Base-by-base conservation (phyloP, 176 grass and related monocot genomes). In the Elaeis guineensis region DNA sequence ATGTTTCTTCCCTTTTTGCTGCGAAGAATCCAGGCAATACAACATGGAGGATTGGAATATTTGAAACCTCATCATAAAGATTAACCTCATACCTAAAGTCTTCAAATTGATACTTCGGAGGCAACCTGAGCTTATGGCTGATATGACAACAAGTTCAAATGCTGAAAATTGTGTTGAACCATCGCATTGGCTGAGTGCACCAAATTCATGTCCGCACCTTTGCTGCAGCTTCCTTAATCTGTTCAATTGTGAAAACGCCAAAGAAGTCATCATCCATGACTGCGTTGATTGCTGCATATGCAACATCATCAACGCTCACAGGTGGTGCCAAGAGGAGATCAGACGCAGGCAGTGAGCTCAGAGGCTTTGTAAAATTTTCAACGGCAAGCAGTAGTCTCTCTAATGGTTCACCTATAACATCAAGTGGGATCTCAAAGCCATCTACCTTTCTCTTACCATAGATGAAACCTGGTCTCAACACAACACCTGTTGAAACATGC, bases 231-330 rank as follows among this genome's bases (percentile, higher is more conserved):
- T 85, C 87, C 77, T 85, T 97, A 50, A 90, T 98, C 67, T 97
- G 83, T 69, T 90, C 92, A 16, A 98, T 91, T 2, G 83, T 87
- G 63, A 97, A 88, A 52, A 91, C 75, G 2, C 87, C 92, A 22
- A 88, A 97, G 66, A 97, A 73, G 58, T 67, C 69, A 26, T 92
- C 93, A 64, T 98, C 84, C 58, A 75, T 18, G 3, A 98, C 63
- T 17, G 70, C 81, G 6, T 89, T 85, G 75, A 92, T 80, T 35
- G 67, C 84, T 1, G 93, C 84, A 51, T 80, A 83, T 57, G 93
- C 87, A 29, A 98, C 93, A 61, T 98, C 87, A n/a, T 92, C 93
- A n/a, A 97, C 87, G 48, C 78, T 90, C 56, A 90, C 78, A 5
- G 87, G 92, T 3, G 80, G 66, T 44, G 83, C 78, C 48, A 97